Base-by-base conservation (phyloP, 768 basidiomycete genomes). In the Russula lepida region DNA sequence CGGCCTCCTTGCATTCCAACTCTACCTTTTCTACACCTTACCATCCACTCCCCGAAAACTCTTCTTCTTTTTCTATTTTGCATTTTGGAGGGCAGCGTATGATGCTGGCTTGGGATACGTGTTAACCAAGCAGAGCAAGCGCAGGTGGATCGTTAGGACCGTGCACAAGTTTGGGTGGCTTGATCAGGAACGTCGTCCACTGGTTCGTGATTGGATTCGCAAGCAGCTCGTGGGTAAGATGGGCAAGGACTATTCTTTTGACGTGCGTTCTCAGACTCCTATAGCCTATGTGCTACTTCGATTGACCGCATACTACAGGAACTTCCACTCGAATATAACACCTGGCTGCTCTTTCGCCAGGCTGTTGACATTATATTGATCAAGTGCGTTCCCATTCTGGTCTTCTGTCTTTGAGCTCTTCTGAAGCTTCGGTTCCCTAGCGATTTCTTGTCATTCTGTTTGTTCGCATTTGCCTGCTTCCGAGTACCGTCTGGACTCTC, bases 331-430 rank as follows among this genome's bases (percentile, higher is more conserved):
- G 95, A 98, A 72, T 98, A 95, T 74, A 98, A 98, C 68, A 83
- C 91, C 0, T 99, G 95, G 97, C 78, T 99, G 32, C 79, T 98
- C 60, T 99, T 98, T 73, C 85, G 95, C 53, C 93, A 97, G 72
- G 76, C 84, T n/a, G 95, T 98, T 23, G 95, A 98, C 73, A 83
- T 97, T 28, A 98, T 98, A 69, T 80, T 99, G 44, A 81, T 98
- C 70, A 98, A 98, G 93, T 97, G 65, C 56, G 85, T 47, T 52
- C 28, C 44, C n/a, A 15, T 57, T 33, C 30, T 33, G 25, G 17
- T 53, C 25, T 6, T 49, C 48, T 33, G 21, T 39, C 23, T 57
- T 41, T 8, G 21, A 49, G 19, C 15, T 17, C 33, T 30, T 47
- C 39, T 47, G 55, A 64, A 50, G 35, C 13, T 64, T 43, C 65